phyloP scores from a whole-genome alignment of 345 rosid species.

The Salix exigua region DNA sequence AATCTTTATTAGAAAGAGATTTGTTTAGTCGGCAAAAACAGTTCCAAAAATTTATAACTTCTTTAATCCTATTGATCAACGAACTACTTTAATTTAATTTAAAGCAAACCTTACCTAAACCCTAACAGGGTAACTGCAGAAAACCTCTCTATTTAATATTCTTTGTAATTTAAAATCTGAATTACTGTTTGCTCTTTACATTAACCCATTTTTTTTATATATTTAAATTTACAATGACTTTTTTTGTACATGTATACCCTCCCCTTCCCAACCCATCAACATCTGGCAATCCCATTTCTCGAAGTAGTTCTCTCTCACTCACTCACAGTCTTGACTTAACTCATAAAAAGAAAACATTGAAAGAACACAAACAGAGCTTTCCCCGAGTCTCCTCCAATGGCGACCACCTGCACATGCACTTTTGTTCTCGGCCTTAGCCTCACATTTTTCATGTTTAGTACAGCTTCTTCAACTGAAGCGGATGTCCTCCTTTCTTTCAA shows the following conservation, averaged over 20 bases:
- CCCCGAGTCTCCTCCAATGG: slow-evolving; percentile 46
- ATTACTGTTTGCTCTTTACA: neutral
- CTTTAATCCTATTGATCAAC: neutral
- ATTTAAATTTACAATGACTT: neutral
- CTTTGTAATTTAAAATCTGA: neutral
- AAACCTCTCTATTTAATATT: neutral
- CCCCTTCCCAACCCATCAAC: neutral
- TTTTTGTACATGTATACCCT: neutral
- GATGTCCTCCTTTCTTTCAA: slow-evolving; percentile 75
- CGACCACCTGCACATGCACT: slow-evolving; percentile 29
- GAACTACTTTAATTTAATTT: neutral
- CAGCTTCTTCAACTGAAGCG: slow-evolving; percentile 46
- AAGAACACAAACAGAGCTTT: slow-evolving; percentile 12
- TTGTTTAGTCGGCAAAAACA: too few relatives aligned
- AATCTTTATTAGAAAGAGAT: too few relatives aligned
- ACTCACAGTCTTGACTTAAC: slow-evolving; percentile 8
- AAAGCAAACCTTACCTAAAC: neutral
- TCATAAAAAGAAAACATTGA: slow-evolving; percentile 20
- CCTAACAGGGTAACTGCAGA: neutral
- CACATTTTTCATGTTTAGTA: slow-evolving; percentile 34
- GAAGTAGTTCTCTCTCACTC: neutral
- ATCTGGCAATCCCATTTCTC: neutral
- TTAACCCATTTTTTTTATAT: neutral
- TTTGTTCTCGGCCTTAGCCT: slow-evolving; percentile 27
- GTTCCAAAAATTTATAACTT: neutral